Base-by-base conservation (phyloP, 2,329 filamentous ascomycete species). In the Epichloe scottii region DNA sequence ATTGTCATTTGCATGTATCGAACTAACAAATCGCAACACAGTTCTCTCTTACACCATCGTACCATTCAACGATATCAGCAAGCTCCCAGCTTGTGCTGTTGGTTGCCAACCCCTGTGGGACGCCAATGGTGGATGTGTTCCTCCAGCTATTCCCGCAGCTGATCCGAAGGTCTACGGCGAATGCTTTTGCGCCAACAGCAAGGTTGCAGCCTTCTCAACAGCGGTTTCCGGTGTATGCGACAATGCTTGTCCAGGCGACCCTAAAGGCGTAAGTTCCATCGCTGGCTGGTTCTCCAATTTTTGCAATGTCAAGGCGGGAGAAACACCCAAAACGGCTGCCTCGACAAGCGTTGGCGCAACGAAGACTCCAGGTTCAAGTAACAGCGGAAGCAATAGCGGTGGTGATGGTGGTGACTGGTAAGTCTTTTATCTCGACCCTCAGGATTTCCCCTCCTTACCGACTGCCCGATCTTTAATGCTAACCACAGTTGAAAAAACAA, bases 101-200 rank as follows among this genome's bases (percentile, higher is more conserved):
- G 55, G 62, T 45, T 89, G 85, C 61, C 73, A 75, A 42, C 63
- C 71, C 30, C 78, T 89, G 43, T 81, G 76, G 62, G 78, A 87
- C 65, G 87, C 85, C 52, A 86, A 89, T 61, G 77, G 76, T 44
- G 79, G 73, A 54, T 94, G 89, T 66, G 75, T 84, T 1, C 83
- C 84, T 3, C 78, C 77, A 4, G 73, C 68, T 23, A 71, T 67
- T 3, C 65, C 75, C 5, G 64, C 68, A 6, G 72, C 74, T 47
- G 71, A 74, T 46, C 64, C 75, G 40, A 60, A 65, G 19, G 76
- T 72, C 42, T 87, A 85, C 64, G 72, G 79, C 48, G 71, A 74
- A 37, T 94, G 89, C 68, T 89, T 94, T 70, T 95, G 89, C 69
- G 70, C 74, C 58, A 80, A 84, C 47, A 56, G 72, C 12, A 69